Evolutionary conservation across 192 early-diverging fungal species (phyloP).

Genomic region (Funneliformis geosporum): DNA sequence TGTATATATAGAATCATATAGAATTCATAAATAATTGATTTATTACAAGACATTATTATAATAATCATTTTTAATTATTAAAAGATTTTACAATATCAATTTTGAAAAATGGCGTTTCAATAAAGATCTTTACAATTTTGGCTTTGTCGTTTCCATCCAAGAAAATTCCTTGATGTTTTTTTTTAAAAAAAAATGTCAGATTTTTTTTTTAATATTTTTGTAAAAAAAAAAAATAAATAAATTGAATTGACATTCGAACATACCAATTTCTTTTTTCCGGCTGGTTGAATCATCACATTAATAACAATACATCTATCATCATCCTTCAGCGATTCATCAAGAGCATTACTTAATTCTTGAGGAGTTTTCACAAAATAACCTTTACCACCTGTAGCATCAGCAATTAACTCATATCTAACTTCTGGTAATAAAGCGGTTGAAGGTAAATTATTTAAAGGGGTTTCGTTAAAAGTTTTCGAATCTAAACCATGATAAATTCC

Average conservation of each 20-base stretch:
- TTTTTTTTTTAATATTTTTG: background rate
- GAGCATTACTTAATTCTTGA: constrained; percentile 53
- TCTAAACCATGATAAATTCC: constrained; percentile 75
- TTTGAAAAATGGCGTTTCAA: background rate
- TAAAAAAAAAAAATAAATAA: background rate
- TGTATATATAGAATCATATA: too few species aligned
- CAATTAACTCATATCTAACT: constrained; percentile 69
- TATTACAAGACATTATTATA: too few species aligned
- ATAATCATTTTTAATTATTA: background rate
- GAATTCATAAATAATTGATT: too few species aligned
- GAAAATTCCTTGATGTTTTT: constrained; percentile 41
- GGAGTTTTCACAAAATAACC: constrained; percentile 61
- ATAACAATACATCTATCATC: constrained; percentile 58
- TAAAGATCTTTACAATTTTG: background rate
- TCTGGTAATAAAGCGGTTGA: constrained; percentile 64
- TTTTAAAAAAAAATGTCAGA: background rate
- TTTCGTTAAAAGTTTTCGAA: constrained; percentile 47
- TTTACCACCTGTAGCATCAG: constrained; percentile 63
- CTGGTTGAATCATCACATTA: constrained; percentile 67
- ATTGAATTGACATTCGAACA: constrained; percentile 30
- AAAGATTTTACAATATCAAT: background rate
- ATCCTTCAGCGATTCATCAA: constrained; percentile 44
- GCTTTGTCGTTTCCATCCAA: constrained; percentile 42
- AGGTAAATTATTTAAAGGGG: constrained; percentile 48
- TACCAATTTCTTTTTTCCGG: constrained; percentile 58